Percentiles rank a stretch among this genome's conserved stretches.
These are phyloP conservation scores for Coniella lustricola DNA, from an alignment of 2,329 filamentous ascomycete species.

Conservation along the genomic window DNA sequence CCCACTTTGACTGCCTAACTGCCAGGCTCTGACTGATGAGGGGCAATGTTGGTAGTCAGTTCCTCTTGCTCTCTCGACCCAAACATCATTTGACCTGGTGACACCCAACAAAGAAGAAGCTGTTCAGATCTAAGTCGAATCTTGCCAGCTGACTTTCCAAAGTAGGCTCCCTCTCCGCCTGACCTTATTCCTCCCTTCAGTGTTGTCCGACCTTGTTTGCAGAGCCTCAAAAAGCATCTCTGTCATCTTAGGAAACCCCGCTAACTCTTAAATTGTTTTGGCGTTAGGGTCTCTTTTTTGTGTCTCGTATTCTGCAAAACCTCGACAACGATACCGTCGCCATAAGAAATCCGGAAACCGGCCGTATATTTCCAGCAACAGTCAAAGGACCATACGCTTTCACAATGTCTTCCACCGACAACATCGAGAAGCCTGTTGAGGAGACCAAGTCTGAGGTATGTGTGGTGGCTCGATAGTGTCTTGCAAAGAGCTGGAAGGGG, in stretches of 20 bases:
- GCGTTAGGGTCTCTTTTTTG: no score
- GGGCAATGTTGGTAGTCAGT: slow-evolving; percentile 13
- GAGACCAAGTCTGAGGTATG: slow-evolving; percentile 24
- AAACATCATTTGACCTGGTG: slow-evolving; percentile 3
- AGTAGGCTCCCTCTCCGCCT: no score
- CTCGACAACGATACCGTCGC: no score
- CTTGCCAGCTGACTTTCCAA: no score
- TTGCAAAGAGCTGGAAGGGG: no score
- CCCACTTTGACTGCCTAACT: slow-evolving; percentile 8
- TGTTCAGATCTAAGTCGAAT: not conserved
- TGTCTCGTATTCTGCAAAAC: not conserved
- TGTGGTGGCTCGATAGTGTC: not conserved
- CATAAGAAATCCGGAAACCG: no score
- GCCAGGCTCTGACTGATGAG: slow-evolving; percentile 16
- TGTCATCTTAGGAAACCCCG: not conserved
- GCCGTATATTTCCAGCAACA: not conserved
- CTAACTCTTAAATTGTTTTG: not conserved
- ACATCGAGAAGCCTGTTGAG: slow-evolving; percentile 27
- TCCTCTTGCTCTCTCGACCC: slow-evolving; percentile 4
- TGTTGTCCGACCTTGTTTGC: no score
- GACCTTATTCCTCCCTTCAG: no score
- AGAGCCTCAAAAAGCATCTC: no score
- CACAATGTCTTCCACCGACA: slow-evolving; percentile 29
- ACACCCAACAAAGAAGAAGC: slow-evolving; percentile 2
- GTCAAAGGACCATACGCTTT: not conserved